phyloP scores from a whole-genome alignment of 495 filamentous ascomycete species.

The Antarctomyces pellizariae region DNA sequence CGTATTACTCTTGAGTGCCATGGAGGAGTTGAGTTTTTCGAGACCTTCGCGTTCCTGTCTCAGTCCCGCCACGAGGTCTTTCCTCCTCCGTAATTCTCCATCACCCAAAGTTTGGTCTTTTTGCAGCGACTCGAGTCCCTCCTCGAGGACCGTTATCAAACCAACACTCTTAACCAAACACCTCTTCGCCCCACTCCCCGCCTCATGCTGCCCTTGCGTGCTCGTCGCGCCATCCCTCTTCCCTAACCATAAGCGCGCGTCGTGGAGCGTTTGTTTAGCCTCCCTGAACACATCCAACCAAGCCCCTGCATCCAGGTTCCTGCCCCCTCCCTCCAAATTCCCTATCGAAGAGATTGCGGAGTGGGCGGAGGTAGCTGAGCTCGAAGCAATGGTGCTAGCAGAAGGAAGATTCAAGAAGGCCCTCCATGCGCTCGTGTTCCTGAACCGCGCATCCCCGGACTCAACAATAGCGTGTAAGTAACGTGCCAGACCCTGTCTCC shows the following conservation, averaged over 20 bases:
- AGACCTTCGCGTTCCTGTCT: constrained; percentile 69
- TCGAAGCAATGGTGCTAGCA: constrained; percentile 19
- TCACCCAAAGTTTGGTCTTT: constrained; percentile 37
- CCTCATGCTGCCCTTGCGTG: constrained; percentile 49
- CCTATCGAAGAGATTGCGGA: constrained; percentile 1
- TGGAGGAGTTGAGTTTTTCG: constrained; percentile 53
- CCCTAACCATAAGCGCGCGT: constrained; percentile 52
- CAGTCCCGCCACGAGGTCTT: constrained; percentile 55
- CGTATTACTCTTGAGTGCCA: constrained; percentile 35
- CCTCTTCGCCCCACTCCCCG: constrained; percentile 58
- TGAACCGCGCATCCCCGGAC: constrained; percentile 55
- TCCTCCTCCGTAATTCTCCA: constrained; percentile 64
- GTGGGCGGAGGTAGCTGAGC: constrained; percentile 19
- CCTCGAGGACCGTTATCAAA: constrained; percentile 41
- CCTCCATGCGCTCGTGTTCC: constrained; percentile 63
- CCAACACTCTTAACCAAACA: constrained; percentile 51
- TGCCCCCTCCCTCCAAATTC: constrained; percentile 7
- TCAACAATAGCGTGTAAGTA: constrained; percentile 70
- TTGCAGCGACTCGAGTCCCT: constrained; percentile 36
- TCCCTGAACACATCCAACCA: constrained; percentile 79
- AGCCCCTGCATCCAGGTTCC: constrained; percentile 35
- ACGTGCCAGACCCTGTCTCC: constrained; percentile 46
- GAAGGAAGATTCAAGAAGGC: constrained; percentile 64
- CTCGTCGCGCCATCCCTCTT: constrained; percentile 49
- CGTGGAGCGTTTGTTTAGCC: constrained; percentile 61